Evolutionary conservation across 768 basidiomycete species (phyloP), one percentile per base, ranked within the genome.

Genomic region (Hydnomerulius pinastri): DNA sequence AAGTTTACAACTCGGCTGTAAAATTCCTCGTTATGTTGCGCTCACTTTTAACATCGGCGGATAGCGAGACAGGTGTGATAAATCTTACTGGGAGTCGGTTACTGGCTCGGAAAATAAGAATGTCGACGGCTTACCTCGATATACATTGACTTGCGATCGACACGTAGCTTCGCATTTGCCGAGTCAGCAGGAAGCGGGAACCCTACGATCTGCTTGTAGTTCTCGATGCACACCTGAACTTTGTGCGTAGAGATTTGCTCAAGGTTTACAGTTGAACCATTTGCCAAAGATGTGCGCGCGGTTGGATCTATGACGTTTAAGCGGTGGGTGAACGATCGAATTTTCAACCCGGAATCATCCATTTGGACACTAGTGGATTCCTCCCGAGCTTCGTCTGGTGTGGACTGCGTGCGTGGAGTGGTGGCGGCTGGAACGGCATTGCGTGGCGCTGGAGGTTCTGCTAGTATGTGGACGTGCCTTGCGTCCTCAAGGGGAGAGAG

Each of bases 141-240:
- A 49, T 79, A 85, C 21, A 61, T 70, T 1, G 81, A 84, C 54
- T 78, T 81, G 32, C 82, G 72, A 8, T 82, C 82, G 28, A 83
- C 56, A 4, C 79, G 73, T 9, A 76, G 57, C 55, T 70, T 79
- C 2, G 61, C 44, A 13, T 67, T 65, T 17, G 56, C 51, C 4
- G 69, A 67, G 25, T 73, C 57, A 9, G 82, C 63, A 8, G 78
- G 77, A 38, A 77, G 73, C 0, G 79, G 80, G 37, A 72, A 81
- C 1, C 40, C 7, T 6, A 81, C 49, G 28, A 47, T 43, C 43
- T 72, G 58, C 4, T 48, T 27, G 45, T 65, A 60, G 1, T 51
- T 46, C 24, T 44, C 58, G 3, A 67, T 44, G 29, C 29, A 40
- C 25, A 67, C 20, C 12, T 33, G 42, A 35, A 36, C 8, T 8